Conservation (phyloP, 164 flowering plant species). For the Euptelea pleiosperma region DNA sequence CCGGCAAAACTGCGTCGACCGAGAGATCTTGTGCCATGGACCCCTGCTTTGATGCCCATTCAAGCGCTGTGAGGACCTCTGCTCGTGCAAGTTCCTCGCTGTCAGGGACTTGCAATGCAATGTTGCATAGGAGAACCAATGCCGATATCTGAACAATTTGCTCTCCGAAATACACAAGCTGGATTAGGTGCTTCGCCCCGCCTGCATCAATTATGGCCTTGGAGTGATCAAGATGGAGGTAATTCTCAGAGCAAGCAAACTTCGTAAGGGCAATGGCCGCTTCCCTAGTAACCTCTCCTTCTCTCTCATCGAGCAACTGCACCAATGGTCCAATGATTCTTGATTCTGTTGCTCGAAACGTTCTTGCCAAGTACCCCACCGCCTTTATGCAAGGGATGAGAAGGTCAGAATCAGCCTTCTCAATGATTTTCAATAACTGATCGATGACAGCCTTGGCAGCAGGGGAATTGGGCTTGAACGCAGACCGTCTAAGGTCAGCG, state of each 20-base stretch:
- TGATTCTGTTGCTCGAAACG: constrained; percentile 72
- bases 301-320: constrained; percentile 65
- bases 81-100: constrained; percentile 66
- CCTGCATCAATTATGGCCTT: constrained; percentile 60
- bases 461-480: constrained; percentile 86
- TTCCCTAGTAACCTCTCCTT: constrained; percentile 48
- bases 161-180: constrained; percentile 72
- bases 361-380: constrained; percentile 66
- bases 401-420: constrained; percentile 49
- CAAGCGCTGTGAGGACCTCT: constrained; percentile 66
- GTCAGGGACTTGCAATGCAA: constrained; percentile 63
- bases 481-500: constrained; percentile 56
- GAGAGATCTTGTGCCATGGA: constrained; percentile 34
- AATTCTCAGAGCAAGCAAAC: constrained; percentile 67
- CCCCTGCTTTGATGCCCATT: constrained; percentile 67
- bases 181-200: constrained; percentile 65
- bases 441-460: constrained; percentile 81
- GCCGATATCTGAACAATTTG: constrained; percentile 51
- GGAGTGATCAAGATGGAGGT: constrained; percentile 55
- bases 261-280: constrained; percentile 64
- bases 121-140: constrained; percentile 51
- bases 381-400: constrained; percentile 59
- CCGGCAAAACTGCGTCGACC: constrained; percentile 42
- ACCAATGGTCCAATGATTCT: constrained; percentile 70
- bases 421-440: constrained; percentile 53